These are phyloP conservation scores for Astrephomene gubernaculifera DNA, from an alignment of 139 green algal genomes.

Conservation along the genomic window DNA sequence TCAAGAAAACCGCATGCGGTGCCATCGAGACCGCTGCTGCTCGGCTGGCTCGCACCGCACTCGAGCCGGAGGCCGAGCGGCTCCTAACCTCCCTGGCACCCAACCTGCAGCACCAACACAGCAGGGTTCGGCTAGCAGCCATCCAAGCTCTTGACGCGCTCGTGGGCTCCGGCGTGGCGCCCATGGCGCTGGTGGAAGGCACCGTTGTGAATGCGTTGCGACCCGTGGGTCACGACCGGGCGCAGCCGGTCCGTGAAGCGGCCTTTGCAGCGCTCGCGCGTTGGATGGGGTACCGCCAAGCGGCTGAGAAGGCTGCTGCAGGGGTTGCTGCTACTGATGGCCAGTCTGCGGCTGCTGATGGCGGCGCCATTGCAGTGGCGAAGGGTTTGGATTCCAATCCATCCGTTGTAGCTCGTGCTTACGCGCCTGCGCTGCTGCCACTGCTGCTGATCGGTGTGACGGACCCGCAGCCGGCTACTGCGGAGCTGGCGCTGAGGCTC, in stretches of 20 bases:
- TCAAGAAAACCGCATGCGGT: constrained; percentile 74
- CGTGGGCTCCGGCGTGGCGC: constrained; percentile 51
- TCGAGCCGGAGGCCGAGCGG: constrained; percentile 54
- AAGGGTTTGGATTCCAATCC: too few species aligned
- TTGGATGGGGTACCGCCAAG: constrained; percentile 64
- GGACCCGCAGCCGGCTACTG: constrained; percentile 54
- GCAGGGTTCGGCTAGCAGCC: constrained; percentile 62
- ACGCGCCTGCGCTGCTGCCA: constrained; percentile 65
- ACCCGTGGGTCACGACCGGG: constrained; percentile 65
- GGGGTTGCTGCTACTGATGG: neutral
- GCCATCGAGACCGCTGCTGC: constrained; percentile 44
- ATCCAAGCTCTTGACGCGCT: constrained; percentile 66
- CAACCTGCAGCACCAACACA: constrained; percentile 76
- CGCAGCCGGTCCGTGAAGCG: constrained; percentile 60
- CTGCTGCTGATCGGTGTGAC: constrained; percentile 76
- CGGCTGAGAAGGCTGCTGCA: constrained; percentile 2
- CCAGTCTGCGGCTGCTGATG: too few species aligned
- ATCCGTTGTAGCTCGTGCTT: too few species aligned
- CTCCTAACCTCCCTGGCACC: constrained; percentile 39
- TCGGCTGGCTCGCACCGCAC: neutral
- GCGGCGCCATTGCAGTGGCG: too few species aligned
- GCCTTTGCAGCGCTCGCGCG: constrained; percentile 61
- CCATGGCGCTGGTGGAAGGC: constrained; percentile 37
- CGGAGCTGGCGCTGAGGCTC: constrained; percentile 34
- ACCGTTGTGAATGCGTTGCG: constrained; percentile 56